Percentiles rank a stretch among this genome's conserved stretches.
These are phyloP conservation scores for Gossypium armourianum DNA, from an alignment of 441 rosid species.

Conservation along the genomic window DNA sequence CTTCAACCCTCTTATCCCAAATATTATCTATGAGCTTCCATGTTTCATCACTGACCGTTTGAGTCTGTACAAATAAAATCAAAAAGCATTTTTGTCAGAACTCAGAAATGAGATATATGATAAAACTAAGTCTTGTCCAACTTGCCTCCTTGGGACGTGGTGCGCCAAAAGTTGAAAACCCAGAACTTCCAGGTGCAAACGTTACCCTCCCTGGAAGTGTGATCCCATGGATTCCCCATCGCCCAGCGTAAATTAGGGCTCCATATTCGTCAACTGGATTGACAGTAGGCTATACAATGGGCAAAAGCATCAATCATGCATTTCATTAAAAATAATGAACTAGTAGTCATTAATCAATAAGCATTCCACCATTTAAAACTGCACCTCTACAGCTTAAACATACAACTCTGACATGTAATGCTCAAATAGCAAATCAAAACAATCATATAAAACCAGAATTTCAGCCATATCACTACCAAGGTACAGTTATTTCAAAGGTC, in stretches of 20 bases:
- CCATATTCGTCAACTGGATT: slow-evolving; percentile 75
- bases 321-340: slow-evolving; percentile 1
- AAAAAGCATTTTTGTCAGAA: slow-evolving; percentile 9
- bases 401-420: background rate
- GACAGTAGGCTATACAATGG: slow-evolving; percentile 43
- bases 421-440: background rate
- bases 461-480: background rate
- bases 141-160: slow-evolving; percentile 79
- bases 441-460: slow-evolving; percentile 6
- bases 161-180: slow-evolving; percentile 84
- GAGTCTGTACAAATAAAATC: slow-evolving; percentile 44
- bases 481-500: background rate
- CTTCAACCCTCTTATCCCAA: slow-evolving; percentile 67
- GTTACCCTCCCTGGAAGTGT: slow-evolving; percentile 85
- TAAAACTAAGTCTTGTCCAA: background rate
- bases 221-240: slow-evolving; percentile 88
- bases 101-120: slow-evolving; percentile 6
- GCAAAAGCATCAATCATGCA: slow-evolving; percentile 11
- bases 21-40: slow-evolving; percentile 80
- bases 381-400: background rate
- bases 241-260: slow-evolving; percentile 75
- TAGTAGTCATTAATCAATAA: slow-evolving; percentile 9
- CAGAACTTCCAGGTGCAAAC: slow-evolving; percentile 91
- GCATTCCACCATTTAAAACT: background rate
- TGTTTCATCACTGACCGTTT: slow-evolving; percentile 58